A percentile compares a stretch with the other conserved stretches of the same genome.
phyloP scores from a whole-genome alignment of 495 filamentous ascomycete species.

The Thermochaetoides thermophila region DNA sequence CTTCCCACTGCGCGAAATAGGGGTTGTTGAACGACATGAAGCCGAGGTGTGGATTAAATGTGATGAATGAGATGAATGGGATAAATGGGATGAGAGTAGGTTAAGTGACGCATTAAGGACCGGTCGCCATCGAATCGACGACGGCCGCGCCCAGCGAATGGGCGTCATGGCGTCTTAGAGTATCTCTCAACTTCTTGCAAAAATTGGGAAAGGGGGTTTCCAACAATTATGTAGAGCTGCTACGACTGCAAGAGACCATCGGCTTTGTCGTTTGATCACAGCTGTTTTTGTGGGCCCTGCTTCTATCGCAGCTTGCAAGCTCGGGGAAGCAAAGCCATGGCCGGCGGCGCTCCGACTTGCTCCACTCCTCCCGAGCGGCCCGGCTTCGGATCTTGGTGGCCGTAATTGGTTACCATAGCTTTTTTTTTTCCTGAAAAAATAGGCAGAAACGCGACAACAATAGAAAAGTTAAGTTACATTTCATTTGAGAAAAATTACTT shows the following conservation, averaged over 20 bases:
- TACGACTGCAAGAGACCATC: not conserved
- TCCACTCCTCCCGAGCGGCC: not conserved
- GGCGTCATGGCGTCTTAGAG: constrained; percentile 1
- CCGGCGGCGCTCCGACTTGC: constrained; percentile 3
- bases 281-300: not conserved
- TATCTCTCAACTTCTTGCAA: no score
- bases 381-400: no score
- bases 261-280: constrained; percentile 1
- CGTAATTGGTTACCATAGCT: no score
- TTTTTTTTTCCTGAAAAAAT: no score
- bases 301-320: not conserved
- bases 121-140: not conserved
- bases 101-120: not conserved
- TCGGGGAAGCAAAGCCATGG: constrained; percentile 2
- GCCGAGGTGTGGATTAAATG: no score
- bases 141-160: not conserved
- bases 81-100: not conserved
- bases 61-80: no score
- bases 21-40: not conserved
- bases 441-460: no score
- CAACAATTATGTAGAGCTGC: no score
- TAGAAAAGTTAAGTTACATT: no score
- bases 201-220: no score
- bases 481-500: no score
- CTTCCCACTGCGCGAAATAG: constrained; percentile 26